Percentiles rank a stretch among this genome's conserved stretches.
phyloP scores from a whole-genome alignment of 2,329 filamentous ascomycete species.

The Pestalotiopsis fici region DNA sequence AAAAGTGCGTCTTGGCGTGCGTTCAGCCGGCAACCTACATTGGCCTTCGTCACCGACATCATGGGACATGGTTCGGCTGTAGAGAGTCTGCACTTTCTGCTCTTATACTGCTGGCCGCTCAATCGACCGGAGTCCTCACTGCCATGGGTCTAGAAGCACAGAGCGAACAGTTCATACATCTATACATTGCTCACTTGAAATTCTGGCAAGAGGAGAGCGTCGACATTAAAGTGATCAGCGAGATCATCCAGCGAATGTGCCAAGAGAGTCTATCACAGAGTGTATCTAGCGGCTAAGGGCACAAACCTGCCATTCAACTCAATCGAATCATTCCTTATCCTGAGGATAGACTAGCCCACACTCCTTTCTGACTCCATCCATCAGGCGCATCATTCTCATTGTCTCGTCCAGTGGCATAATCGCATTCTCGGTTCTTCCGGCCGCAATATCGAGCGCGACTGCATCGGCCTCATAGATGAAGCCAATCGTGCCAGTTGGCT shows the following conservation, averaged over 20 bases:
- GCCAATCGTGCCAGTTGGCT: neutral
- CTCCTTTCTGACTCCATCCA: neutral
- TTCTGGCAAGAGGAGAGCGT: neutral
- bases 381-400: neutral
- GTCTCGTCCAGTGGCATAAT: neutral
- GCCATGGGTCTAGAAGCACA: neutral
- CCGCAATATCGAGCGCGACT: neutral
- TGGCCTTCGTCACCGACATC: neutral
- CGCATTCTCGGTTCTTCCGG: neutral
- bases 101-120: neutral
- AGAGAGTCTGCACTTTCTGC: neutral
- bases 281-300: neutral
- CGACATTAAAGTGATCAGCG: neutral
- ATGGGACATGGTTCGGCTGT: neutral
- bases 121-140: neutral
- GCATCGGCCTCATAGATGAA: slow-evolving; percentile 1
- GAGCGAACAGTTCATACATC: neutral
- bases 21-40: neutral
- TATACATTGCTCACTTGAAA: neutral
- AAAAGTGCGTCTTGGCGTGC: neutral
- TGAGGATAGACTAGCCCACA: neutral
- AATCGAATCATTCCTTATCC: neutral
- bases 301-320: neutral
- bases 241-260: neutral
- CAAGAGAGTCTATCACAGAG: neutral